phyloP scores from a whole-genome alignment of 495 filamentous ascomycete species.

The Hyaloscypha finlandica region DNA sequence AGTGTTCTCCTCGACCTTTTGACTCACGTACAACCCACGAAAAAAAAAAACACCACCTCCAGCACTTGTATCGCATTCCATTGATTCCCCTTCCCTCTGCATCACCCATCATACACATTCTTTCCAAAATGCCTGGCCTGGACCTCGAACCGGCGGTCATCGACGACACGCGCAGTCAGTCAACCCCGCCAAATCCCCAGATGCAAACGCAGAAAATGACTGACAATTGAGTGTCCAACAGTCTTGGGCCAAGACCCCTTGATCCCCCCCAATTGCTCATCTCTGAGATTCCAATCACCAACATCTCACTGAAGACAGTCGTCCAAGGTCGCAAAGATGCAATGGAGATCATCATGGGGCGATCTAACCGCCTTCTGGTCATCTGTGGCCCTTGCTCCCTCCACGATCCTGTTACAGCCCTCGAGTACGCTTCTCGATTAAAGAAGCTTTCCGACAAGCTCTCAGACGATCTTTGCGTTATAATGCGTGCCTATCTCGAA shows the following conservation, averaged over 20 bases:
- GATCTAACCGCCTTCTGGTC: constrained; percentile 85
- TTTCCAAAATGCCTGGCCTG: constrained; percentile 29
- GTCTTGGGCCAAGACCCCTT: constrained; percentile 95
- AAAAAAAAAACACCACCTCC: neutral
- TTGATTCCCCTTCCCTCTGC: neutral
- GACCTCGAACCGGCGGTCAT: constrained; percentile 30
- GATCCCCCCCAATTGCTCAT: constrained; percentile 88
- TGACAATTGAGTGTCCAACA: constrained; percentile 38
- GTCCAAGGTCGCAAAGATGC: constrained; percentile 81
- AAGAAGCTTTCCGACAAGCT: constrained; percentile 74
- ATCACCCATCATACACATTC: neutral
- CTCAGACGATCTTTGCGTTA: constrained; percentile 79
- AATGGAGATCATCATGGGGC: constrained; percentile 75
- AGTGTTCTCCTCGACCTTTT: neutral
- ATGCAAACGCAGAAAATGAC: constrained; percentile 1
- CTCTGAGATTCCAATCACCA: constrained; percentile 80
- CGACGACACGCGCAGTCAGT: constrained; percentile 34
- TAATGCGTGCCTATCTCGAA: constrained; percentile 99
- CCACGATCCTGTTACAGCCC: constrained; percentile 85
- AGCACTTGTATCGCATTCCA: neutral
- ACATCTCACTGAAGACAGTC: constrained; percentile 65
- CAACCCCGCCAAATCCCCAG: constrained; percentile 16
- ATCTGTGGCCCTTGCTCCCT: constrained; percentile 96
- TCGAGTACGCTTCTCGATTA: constrained; percentile 82
- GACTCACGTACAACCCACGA: neutral